A percentile compares a stretch with the other conserved stretches of the same genome.
These are phyloP conservation scores for Phytophthora cactorum DNA, from an alignment of 352 stramenopile genomes.

Conservation along the genomic window DNA sequence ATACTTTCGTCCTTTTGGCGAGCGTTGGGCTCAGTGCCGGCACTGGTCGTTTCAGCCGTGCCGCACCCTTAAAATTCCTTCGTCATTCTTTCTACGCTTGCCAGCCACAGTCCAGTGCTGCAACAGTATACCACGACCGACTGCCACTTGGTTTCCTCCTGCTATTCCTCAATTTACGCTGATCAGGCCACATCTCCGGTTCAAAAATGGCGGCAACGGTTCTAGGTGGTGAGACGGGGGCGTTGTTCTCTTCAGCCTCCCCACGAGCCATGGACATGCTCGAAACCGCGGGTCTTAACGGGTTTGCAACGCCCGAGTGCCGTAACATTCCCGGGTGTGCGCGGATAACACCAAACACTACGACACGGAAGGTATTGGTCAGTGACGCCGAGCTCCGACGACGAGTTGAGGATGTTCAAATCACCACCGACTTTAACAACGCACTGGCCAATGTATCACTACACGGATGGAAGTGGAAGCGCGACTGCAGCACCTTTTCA, in stretches of 20 bases:
- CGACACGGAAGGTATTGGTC: conserved; percentile 28
- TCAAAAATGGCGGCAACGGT: conserved; percentile 22
- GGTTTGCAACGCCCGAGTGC: conserved; percentile 18
- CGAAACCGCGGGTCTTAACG: conserved; percentile 29
- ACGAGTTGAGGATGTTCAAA: conserved; percentile 23
- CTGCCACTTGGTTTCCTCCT: conserved; percentile 8
- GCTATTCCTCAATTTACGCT: conserved; percentile 33
- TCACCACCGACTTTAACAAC: conserved; percentile 38
- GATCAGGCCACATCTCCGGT: conserved; percentile 1
- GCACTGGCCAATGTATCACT: conserved; percentile 35
- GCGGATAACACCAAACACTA: conserved; percentile 10
- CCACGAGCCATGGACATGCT: conserved; percentile 33
- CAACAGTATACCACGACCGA: conserved; percentile 7
- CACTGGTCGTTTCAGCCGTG: conserved; percentile 30
- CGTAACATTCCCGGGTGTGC: conserved; percentile 18
- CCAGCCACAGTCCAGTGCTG: conserved; percentile 2
- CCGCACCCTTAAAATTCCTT: conserved; percentile 33
- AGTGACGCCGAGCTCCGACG: conserved; percentile 42
- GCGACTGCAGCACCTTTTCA: conserved; percentile 37
- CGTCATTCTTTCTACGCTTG: conserved; percentile 31
- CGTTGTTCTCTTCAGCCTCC: conserved; percentile 19
- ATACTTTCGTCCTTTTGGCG: conserved; percentile 10
- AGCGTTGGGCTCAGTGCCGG: conserved; percentile 4
- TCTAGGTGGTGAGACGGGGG: conserved; percentile 2
- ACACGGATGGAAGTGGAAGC: conserved; percentile 45